These are phyloP conservation scores for Penicillium salamii DNA, from an alignment of 495 filamentous ascomycete genomes.

Conservation along the genomic window DNA sequence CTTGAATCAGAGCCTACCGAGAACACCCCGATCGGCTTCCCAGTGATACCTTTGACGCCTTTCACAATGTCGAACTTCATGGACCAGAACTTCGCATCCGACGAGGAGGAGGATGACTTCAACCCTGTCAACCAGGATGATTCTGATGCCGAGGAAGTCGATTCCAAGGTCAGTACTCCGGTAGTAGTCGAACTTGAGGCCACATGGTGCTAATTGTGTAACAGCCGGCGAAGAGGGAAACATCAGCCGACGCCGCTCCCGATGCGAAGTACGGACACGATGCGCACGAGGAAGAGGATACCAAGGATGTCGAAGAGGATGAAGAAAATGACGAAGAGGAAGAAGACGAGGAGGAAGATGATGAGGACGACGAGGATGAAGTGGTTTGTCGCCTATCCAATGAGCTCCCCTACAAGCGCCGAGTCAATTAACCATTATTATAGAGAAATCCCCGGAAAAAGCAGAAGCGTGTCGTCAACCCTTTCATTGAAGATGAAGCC, in stretches of 20 bases:
- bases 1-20: background rate
- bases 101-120: constrained; percentile 80
- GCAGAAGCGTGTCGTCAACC: constrained; percentile 63
- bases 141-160: constrained; percentile 62
- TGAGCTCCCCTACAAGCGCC: constrained; percentile 12
- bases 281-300: constrained; percentile 46
- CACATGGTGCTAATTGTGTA: constrained; percentile 11
- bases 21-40: background rate
- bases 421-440: constrained; percentile 8
- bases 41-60: background rate
- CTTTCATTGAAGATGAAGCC: constrained; percentile 93
- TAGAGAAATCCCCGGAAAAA: constrained; percentile 74
- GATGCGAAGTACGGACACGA: constrained; percentile 47
- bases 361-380: constrained; percentile 33
- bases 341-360: constrained; percentile 42
- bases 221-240: constrained; percentile 43
- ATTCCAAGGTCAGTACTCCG: constrained; percentile 37
- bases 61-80: constrained; percentile 52
- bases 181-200: background rate
- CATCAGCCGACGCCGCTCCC: constrained; percentile 47
- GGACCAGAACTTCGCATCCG: constrained; percentile 61
- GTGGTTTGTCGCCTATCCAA: constrained; percentile 23
- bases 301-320: constrained; percentile 51
- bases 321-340: constrained; percentile 40
- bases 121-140: constrained; percentile 67